Percentiles rank a stretch among this genome's conserved stretches.
Evolutionary conservation across 306 rosid genomes (phyloP).

Genomic region (Quercus variabilis): DNA sequence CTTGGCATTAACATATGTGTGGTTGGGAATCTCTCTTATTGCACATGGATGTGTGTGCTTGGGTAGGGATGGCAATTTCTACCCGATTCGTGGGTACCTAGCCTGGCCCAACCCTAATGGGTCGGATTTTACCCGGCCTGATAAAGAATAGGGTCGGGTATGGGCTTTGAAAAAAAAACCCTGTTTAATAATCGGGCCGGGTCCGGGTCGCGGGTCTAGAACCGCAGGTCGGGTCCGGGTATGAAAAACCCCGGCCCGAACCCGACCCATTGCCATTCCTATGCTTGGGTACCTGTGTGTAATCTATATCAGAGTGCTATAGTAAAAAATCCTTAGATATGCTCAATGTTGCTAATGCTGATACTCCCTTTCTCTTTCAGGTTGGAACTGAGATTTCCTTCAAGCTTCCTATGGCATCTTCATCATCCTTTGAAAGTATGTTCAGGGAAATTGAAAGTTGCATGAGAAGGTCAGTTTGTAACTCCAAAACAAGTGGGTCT

Average conservation of each 20-base stretch:
- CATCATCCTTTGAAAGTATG: constrained; percentile 79
- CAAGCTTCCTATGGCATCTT: constrained; percentile 92
- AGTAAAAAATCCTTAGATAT: not conserved
- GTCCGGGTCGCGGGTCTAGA: no score
- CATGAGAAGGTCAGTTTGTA: constrained; percentile 47
- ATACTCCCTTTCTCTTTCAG: constrained; percentile 42
- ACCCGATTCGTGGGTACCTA: no score
- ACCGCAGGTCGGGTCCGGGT: no score
- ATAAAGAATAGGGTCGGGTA: no score
- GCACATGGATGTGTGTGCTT: not conserved
- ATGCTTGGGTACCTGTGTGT: not conserved
- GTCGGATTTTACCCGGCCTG: no score
- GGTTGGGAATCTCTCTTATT: not conserved
- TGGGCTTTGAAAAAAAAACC: no score
- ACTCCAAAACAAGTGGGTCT: constrained; percentile 30
- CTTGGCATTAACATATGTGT: not conserved
- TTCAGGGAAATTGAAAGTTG: constrained; percentile 95
- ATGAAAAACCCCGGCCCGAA: no score
- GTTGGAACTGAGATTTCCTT: constrained; percentile 98
- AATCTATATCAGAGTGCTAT: not conserved
- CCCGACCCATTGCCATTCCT: no score
- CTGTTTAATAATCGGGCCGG: no score
- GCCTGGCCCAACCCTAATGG: no score
- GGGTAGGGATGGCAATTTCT: not conserved
- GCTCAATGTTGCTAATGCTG: constrained; percentile 10